Percentiles rank a stretch among this genome's conserved stretches.
These are phyloP conservation scores for Ambrosia trifida DNA, from an alignment of 129 eudicot species.

Conservation along the genomic window DNA sequence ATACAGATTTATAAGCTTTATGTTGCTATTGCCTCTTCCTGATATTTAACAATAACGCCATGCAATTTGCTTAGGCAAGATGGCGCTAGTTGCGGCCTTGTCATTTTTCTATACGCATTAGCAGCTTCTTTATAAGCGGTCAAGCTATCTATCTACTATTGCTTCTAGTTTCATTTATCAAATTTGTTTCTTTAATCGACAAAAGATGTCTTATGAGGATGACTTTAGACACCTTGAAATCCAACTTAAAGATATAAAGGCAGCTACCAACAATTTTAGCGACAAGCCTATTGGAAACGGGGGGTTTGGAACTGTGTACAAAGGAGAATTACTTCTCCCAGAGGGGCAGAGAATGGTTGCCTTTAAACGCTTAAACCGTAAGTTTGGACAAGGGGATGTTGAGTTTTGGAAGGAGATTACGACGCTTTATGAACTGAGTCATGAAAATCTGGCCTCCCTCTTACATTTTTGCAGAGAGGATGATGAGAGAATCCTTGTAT, in stretches of 20 bases:
- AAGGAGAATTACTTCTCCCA: conserved; percentile 15
- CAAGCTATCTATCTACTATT: background rate
- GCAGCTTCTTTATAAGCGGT: no score
- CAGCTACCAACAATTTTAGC: conserved; percentile 12
- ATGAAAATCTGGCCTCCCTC: conserved; percentile 12
- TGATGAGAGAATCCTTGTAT: conserved; percentile 27
- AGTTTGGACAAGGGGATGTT: conserved; percentile 1
- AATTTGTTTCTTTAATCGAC: background rate
- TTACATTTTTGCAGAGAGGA: conserved; percentile 20
- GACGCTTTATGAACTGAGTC: conserved; percentile 2
- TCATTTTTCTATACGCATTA: no score
- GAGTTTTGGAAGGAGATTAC: conserved; percentile 31
- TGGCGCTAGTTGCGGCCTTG: background rate
- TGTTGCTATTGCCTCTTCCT: no score
- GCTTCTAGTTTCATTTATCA: background rate
- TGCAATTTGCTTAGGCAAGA: no score
- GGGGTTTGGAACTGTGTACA: conserved; percentile 26
- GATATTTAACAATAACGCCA: no score
- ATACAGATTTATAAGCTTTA: no score
- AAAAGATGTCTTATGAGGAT: conserved; percentile 17
- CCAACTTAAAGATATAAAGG: conserved; percentile 20
- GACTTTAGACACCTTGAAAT: conserved; percentile 18
- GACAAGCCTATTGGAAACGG: conserved; percentile 19
- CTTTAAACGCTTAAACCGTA: conserved; percentile 20
- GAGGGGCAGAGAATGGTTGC: conserved; percentile 1